A percentile compares a stretch with the other conserved stretches of the same genome.
Conservation (phyloP, 2,329 filamentous ascomycete genomes). For the Aspergillus pseudotamarii region DNA sequence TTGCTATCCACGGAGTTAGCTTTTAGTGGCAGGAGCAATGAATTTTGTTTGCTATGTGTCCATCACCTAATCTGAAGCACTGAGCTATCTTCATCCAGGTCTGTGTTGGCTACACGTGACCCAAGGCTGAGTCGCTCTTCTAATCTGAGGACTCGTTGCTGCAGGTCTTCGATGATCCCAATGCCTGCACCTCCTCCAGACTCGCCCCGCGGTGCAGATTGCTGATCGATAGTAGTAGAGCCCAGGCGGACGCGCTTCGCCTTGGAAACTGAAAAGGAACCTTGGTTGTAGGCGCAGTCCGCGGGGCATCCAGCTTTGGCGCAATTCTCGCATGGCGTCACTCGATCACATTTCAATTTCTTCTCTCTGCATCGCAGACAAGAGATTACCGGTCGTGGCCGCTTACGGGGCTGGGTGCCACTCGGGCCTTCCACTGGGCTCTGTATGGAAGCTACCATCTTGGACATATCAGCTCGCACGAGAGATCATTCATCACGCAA, state of each 20-base stretch:
- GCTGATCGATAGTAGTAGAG: neutral
- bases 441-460: neutral
- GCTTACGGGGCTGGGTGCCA: conserved; percentile 17
- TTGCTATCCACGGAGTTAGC: neutral
- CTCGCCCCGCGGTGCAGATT: neutral
- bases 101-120: neutral
- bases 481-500: neutral
- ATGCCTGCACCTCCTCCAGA: conserved; percentile 1
- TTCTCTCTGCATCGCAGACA: conserved; percentile 30
- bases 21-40: too few species aligned
- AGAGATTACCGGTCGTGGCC: conserved; percentile 26
- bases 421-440: neutral
- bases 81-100: neutral
- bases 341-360: conserved; percentile 30
- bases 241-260: conserved; percentile 13
- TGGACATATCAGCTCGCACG: neutral
- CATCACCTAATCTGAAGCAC: conserved; percentile 12
- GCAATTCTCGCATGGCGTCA: conserved; percentile 28
- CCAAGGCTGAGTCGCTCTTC: conserved; percentile 20
- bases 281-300: conserved; percentile 22
- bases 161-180: conserved; percentile 26
- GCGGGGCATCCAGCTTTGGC: conserved; percentile 18
- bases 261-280: conserved; percentile 6
- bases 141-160: conserved; percentile 22
- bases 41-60: neutral